These are phyloP conservation scores for Calonectria pauciramosa DNA, from an alignment of 2,329 filamentous ascomycete genomes.

Conservation along the genomic window DNA sequence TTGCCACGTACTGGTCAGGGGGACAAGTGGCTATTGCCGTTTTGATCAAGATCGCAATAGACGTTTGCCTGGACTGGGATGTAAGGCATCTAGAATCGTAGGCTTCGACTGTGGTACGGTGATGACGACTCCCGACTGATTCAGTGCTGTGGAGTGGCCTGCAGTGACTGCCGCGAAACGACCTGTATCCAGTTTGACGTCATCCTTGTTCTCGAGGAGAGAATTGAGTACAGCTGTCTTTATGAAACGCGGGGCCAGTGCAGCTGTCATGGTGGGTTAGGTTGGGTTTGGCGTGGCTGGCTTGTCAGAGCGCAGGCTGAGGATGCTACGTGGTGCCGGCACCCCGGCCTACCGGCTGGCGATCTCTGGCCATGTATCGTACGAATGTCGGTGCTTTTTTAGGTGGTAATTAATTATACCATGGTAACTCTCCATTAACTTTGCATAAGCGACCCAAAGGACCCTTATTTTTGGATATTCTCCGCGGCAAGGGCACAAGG, in stretches of 20 bases:
- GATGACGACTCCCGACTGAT: not conserved
- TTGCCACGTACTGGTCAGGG: not conserved
- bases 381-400: slow-evolving; percentile 3
- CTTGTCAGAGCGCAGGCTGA: slow-evolving; percentile 21
- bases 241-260: slow-evolving; percentile 14
- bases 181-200: slow-evolving; percentile 4
- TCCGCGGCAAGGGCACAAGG: not conserved
- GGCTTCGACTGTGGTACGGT: not conserved
- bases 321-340: slow-evolving; percentile 11
- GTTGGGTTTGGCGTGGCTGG: slow-evolving; percentile 6
- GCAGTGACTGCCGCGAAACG: not conserved
- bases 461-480: not conserved
- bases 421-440: not conserved
- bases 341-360: not conserved
- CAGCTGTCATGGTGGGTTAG: slow-evolving; percentile 15
- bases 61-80: not conserved
- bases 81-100: not conserved
- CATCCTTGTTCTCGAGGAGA: not conserved
- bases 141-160: not conserved
- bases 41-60: not conserved
- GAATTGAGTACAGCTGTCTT: not conserved
- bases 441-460: not conserved
- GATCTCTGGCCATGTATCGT: slow-evolving; percentile 10
- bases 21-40: not conserved
- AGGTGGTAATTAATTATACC: not conserved